Conservation (phyloP, 2,329 filamentous ascomycete genomes). For the Westerdykella sp. region DNA sequence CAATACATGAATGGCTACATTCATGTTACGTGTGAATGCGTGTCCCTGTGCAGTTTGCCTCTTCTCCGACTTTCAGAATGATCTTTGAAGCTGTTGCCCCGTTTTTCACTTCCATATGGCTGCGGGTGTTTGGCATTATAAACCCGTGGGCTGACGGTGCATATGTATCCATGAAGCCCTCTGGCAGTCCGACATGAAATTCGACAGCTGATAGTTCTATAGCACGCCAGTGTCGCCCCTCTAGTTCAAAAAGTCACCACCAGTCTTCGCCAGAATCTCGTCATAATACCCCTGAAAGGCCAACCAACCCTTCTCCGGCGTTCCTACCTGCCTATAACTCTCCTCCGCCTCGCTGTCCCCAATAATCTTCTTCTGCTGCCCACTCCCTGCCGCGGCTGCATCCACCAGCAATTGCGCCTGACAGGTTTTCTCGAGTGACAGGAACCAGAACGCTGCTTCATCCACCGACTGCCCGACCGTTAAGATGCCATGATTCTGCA, state of each 20-base stretch:
- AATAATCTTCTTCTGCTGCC: constrained; percentile 39
- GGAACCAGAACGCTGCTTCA: constrained; percentile 44
- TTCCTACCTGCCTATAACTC: constrained; percentile 40
- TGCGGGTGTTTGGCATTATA: no score
- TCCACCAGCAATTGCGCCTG: constrained; percentile 43
- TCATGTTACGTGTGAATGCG: no score
- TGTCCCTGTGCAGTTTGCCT: no score
- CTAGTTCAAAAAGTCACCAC: constrained; percentile 44
- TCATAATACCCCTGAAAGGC: constrained; percentile 52
- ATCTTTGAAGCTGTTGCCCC: no score
- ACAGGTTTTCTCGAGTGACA: constrained; percentile 42
- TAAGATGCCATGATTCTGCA: constrained; percentile 38
- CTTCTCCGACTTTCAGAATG: no score
- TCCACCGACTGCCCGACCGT: constrained; percentile 38
- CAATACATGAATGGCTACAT: no score
- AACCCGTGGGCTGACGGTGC: no score
- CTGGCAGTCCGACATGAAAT: no score
- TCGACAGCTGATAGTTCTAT: no score
- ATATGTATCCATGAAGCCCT: no score
- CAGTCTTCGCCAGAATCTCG: constrained; percentile 47
- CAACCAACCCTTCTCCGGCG: constrained; percentile 49
- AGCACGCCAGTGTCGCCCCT: no score
- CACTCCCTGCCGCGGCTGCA: constrained; percentile 34
- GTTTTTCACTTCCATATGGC: no score
- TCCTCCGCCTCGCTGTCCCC: constrained; percentile 37